phyloP scores from a whole-genome alignment of 2,329 filamentous ascomycete genomes.

The Talaromyces sp. region DNA sequence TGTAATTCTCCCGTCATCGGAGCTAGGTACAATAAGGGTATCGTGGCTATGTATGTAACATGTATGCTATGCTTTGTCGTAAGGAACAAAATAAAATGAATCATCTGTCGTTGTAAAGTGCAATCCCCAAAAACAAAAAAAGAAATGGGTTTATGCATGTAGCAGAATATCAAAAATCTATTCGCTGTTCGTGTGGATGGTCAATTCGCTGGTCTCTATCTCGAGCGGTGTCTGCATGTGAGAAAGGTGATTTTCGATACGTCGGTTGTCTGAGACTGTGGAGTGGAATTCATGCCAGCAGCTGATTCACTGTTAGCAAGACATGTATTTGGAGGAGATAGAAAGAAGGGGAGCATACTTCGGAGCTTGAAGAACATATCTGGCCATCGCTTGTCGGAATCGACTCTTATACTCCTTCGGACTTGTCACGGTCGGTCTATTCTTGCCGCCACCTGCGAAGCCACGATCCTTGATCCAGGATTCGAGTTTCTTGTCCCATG shows the following conservation, averaged over 20 bases:
- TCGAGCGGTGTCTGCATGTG: slow-evolving; percentile 22
- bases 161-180: slow-evolving; percentile 3
- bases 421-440: slow-evolving; percentile 88
- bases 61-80: slow-evolving; percentile 3
- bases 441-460: slow-evolving; percentile 73
- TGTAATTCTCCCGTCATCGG: not conserved
- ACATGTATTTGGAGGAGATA: not conserved
- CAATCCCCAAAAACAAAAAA: not conserved
- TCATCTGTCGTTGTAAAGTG: not conserved
- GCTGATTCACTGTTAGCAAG: slow-evolving; percentile 24
- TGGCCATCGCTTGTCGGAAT: slow-evolving; percentile 94
- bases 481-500: slow-evolving; percentile 99
- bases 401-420: slow-evolving; percentile 96
- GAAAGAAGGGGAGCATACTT: slow-evolving; percentile 35
- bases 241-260: slow-evolving; percentile 27
- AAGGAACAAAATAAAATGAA: not conserved
- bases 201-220: slow-evolving; percentile 21
- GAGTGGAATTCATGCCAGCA: slow-evolving; percentile 48
- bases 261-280: slow-evolving; percentile 30
- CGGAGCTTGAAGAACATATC: slow-evolving; percentile 61
- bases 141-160: not conserved
- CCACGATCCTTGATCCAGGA: slow-evolving; percentile 98
- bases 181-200: slow-evolving; percentile 22
- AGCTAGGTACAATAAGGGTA: not conserved
- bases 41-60: not conserved